Evolutionary conservation across 345 rosid genomes (phyloP).

Genomic region (Eucalyptus globulus): DNA sequence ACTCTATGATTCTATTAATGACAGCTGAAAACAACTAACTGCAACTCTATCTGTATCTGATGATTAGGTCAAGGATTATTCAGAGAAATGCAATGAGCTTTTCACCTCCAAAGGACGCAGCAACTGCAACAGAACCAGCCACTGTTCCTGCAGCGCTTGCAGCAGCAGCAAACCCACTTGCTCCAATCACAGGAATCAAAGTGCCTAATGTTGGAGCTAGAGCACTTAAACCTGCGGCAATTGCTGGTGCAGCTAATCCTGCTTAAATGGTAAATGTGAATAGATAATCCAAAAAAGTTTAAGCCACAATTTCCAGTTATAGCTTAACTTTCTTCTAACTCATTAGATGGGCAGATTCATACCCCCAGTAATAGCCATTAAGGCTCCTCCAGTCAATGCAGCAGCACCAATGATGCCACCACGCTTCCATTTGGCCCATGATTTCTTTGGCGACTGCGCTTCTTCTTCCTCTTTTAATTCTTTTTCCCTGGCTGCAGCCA

Average conservation of each 20-base stretch:
- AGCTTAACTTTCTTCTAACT: neutral
- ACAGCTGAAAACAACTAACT: neutral
- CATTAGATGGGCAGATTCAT: neutral
- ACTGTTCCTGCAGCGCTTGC: slow-evolving; percentile 96
- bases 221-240: slow-evolving; percentile 94
- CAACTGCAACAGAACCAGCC: slow-evolving; percentile 98
- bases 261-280: slow-evolving; percentile 3
- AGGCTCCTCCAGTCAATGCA: slow-evolving; percentile 88
- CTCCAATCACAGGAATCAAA: slow-evolving; percentile 88
- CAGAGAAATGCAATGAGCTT: neutral
- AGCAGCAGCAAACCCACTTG: slow-evolving; percentile 94
- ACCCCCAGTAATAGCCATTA: slow-evolving; percentile 98
- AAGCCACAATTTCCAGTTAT: neutral
- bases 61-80: neutral
- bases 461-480: slow-evolving; percentile 45
- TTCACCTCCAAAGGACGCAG: slow-evolving; percentile 98
- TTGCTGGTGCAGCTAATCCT: slow-evolving; percentile 98
- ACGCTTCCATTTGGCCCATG: slow-evolving; percentile 84
- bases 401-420: slow-evolving; percentile 97
- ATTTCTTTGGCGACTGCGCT: slow-evolving; percentile 17
- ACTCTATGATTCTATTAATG: neutral
- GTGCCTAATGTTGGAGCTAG: slow-evolving; percentile 93
- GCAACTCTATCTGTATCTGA: neutral
- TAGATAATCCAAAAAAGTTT: neutral
- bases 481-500: slow-evolving; percentile 62